Evolutionary conservation across 805 yeast genomes (phyloP), one percentile per base, ranked within the genome.

Genomic region (Pichia deserticola): DNA sequence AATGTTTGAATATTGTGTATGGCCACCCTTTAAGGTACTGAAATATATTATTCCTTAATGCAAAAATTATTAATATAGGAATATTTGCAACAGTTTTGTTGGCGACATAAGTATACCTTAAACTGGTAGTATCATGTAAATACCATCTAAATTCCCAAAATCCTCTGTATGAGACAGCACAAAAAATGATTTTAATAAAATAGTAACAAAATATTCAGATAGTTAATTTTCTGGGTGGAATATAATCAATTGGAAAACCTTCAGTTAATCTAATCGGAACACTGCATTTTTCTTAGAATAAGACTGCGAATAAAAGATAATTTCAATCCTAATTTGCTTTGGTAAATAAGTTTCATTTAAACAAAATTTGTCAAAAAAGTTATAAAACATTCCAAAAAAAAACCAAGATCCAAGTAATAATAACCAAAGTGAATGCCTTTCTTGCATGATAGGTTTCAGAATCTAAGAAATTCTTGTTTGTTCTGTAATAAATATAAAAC

Each of bases 11-110:
- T 37, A 73, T 60, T 13, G 71, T 52, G 48, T 64, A 67, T 3
- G 60, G 52, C 70, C 73, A 68, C 3, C 74, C 72, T 11, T 75
- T 65, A 35, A 71, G 42, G 66, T 69, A 71, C 46, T 61, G 67
- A 54, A 68, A 58, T 44, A 72, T 60, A 57, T 71, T 71, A 51
- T 72, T 72, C 54, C 75, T 60, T 28, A 76, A 76, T 8, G 74
- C 69, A 54, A 73, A 72, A 41, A 73, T 61, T 10, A 73, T 58
- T 41, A 69, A 52, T 5, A 59, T 47, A 3, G 77, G 77, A 34
- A 70, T 57, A 32, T 55, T 51, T 40, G 69, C 49, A 61, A 60
- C 75, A 20, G 71, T 57, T 60, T 76, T 48, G 30, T 55, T 45
- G 27, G 45, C 54, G n/a, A 51, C 42, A 34, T 12, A 42, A 8